Base-by-base conservation (phyloP, 2,329 filamentous ascomycete genomes). In the Malbranchea zuffiana region DNA sequence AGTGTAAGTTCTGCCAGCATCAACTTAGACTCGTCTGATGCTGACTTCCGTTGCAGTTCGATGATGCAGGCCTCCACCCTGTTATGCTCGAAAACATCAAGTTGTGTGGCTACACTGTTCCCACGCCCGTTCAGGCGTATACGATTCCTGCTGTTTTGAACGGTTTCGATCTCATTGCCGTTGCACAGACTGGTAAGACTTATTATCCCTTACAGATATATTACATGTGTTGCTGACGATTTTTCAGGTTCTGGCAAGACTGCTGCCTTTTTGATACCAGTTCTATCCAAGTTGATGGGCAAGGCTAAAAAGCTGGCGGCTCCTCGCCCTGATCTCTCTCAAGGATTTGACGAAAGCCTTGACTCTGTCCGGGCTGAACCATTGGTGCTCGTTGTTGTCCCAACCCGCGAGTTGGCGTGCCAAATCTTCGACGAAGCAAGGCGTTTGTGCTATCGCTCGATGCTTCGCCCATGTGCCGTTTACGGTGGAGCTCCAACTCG, bases 361-460 rank as follows among this genome's bases (percentile, higher is more conserved):
- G 58, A 74, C 13, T 57, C 60, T 2, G 73, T 82, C 25, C 74
- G 75, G 28, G 88, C 86, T 5, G 87, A 96, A 66, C 90, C 90
- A 3, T 63, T 98, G 5, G 82, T 96, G 0, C 67, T 96, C 18
- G 71, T 98, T 37, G 72, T 98, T 15, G 80, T 75, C 7, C 90
- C 90, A 1, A 90, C 82, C 37, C 82, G 90, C 23, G 90, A 98
- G 67, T 65, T 98, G 4, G 85, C 86, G 0, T 81, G 86, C 2
- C 90, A 98, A 55, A 94, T 96, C 48, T 96, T 87, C 61, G 85
- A 94, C 45, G 88, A 96, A 56, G 79, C 84, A 17, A 81, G 90
- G 44, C 85, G 88, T 49, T 75, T 96, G 32, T 95, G 86, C 56
- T 98, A 98, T 52, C 79, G 90, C 1, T 86, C 83, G 3, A 94